Evolutionary conservation across 371 early-diverging fungal species (phyloP).

Genomic region (Mortierella sp.): DNA sequence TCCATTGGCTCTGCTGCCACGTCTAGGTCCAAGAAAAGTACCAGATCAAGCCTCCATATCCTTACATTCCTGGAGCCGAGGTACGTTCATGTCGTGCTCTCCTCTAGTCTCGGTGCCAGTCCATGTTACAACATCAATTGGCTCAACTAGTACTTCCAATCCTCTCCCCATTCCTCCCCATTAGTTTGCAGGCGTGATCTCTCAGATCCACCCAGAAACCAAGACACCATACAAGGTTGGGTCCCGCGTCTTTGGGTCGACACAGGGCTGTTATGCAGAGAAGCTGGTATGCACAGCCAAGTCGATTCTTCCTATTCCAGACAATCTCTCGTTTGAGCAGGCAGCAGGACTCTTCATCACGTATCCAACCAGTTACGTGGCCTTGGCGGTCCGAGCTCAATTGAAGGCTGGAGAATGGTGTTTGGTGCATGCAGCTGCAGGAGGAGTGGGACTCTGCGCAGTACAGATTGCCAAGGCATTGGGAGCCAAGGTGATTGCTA

Average conservation of each 20-base stretch:
- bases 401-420: conserved; percentile 70
- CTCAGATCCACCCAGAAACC: conserved; percentile 45
- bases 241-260: conserved; percentile 84
- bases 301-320: conserved; percentile 73
- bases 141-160: no score
- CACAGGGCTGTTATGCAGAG: conserved; percentile 77
- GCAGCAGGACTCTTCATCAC: conserved; percentile 85
- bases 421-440: conserved; percentile 86
- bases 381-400: conserved; percentile 76
- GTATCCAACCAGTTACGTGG: conserved; percentile 85
- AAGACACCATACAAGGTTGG: conserved; percentile 68
- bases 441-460: conserved; percentile 78
- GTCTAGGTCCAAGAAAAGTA: conserved; percentile 82
- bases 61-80: conserved; percentile 88
- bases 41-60: conserved; percentile 84
- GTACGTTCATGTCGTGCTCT: no score
- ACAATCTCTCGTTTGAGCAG: conserved; percentile 76
- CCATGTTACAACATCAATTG: no score
- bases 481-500: conserved; percentile 90
- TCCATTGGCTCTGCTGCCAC: not conserved
- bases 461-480: conserved; percentile 77
- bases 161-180: not conserved
- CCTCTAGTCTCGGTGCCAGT: no score
- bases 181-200: conserved; percentile 69
- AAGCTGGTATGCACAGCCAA: conserved; percentile 61